Conservation (phyloP, 805 yeast genomes). For the Metschnikowia amazonensis region DNA sequence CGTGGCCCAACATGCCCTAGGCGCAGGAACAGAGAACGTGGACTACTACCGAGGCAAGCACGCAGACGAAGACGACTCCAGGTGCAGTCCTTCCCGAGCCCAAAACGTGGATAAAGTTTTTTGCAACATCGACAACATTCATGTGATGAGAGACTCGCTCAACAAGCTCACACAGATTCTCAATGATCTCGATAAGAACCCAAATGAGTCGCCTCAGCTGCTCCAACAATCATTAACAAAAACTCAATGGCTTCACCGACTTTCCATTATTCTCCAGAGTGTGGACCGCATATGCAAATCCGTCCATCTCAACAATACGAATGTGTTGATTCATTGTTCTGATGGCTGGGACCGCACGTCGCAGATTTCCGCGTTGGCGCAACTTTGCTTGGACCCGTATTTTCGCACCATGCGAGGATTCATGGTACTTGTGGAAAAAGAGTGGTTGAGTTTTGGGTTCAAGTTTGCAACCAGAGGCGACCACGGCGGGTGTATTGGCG, state of each 20-base stretch:
- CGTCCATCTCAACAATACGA: constrained; percentile 77
- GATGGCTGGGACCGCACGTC: constrained; percentile 99
- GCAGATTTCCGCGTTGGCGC: constrained; percentile 78
- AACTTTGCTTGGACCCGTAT: constrained; percentile 85
- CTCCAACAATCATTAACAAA: constrained; percentile 53
- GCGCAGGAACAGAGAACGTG: constrained; percentile 96
- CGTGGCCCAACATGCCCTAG: constrained; percentile 91
- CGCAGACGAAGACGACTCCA: constrained; percentile 6
- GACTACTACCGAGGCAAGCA: constrained; percentile 63
- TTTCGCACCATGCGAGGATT: constrained; percentile 87
- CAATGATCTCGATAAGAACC: constrained; percentile 63
- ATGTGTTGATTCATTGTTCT: constrained; percentile 86
- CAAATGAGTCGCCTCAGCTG: constrained; percentile 23
- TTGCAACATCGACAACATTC: constrained; percentile 91
- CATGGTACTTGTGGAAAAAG: constrained; percentile 81
- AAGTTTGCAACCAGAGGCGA: constrained; percentile 81
- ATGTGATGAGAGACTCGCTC: constrained; percentile 86
- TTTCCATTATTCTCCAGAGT: constrained; percentile 64
- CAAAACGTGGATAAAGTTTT: constrained; percentile 63
- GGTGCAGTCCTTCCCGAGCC: constrained; percentile 7
- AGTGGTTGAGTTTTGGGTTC: constrained; percentile 95
- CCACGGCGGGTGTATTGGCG: constrained; percentile 54
- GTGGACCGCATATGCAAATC: constrained; percentile 77
- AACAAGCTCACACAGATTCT: constrained; percentile 58
- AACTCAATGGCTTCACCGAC: constrained; percentile 76